These are phyloP conservation scores for Ascochyta clinopodiicola DNA, from an alignment of 2,329 filamentous ascomycete species.

Conservation along the genomic window DNA sequence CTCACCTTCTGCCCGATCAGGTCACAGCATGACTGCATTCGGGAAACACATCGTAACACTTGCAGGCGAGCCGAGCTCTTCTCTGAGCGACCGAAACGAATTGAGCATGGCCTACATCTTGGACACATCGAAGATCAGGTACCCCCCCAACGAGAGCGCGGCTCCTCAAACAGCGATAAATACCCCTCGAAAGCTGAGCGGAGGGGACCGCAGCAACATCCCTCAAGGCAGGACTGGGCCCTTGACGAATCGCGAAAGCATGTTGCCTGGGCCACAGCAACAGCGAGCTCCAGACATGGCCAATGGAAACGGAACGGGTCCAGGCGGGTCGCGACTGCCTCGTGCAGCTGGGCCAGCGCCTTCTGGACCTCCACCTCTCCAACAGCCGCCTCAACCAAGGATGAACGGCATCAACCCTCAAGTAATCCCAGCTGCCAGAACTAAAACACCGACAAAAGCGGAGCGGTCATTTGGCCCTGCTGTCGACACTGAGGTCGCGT, in stretches of 20 bases:
- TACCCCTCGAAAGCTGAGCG: slow-evolving; percentile 54
- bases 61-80: slow-evolving; percentile 91
- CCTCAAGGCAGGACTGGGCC: slow-evolving; percentile 45
- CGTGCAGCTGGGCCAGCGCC: slow-evolving; percentile 66
- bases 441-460: slow-evolving; percentile 59
- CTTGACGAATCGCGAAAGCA: slow-evolving; percentile 53
- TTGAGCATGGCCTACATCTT: slow-evolving; percentile 88
- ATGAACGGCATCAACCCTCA: slow-evolving; percentile 48
- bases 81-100: slow-evolving; percentile 79
- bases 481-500: slow-evolving; percentile 49
- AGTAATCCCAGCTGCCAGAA: slow-evolving; percentile 38
- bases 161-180: slow-evolving; percentile 38
- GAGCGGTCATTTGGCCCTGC: slow-evolving; percentile 55
- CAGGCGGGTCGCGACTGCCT: slow-evolving; percentile 63
- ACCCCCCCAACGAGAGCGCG: slow-evolving; percentile 74
- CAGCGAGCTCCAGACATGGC: slow-evolving; percentile 47
- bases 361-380: slow-evolving; percentile 68
- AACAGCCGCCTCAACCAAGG: slow-evolving; percentile 66
- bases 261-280: slow-evolving; percentile 41
- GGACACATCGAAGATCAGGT: slow-evolving; percentile 95
- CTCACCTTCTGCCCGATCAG: slow-evolving; percentile 89
- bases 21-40: slow-evolving; percentile 96
- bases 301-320: slow-evolving; percentile 35
- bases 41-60: slow-evolving; percentile 92
- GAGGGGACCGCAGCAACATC: slow-evolving; percentile 53